Evolutionary conservation across 2,329 filamentous ascomycete species (phyloP).

Genomic region (Colletotrichum caudatum): DNA sequence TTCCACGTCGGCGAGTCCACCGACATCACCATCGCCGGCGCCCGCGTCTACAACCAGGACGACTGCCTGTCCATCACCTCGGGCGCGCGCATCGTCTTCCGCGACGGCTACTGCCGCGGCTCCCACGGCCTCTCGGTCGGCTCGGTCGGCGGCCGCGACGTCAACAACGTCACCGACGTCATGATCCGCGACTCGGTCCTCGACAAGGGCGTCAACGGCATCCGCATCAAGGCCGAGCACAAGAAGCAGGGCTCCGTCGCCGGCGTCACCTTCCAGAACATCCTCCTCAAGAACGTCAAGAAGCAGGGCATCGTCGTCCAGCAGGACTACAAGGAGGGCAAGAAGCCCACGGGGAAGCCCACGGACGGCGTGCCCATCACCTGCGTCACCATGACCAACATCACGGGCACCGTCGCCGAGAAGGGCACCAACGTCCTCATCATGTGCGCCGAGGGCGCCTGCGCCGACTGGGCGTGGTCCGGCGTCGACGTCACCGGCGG

Average conservation of each 20-base stretch:
- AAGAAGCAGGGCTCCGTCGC: slow-evolving; percentile 58
- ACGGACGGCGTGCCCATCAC: slow-evolving; percentile 66
- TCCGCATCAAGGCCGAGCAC: slow-evolving; percentile 57
- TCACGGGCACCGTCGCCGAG: slow-evolving; percentile 58
- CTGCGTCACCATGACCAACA: slow-evolving; percentile 57
- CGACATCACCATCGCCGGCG: slow-evolving; percentile 64
- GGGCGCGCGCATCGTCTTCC: slow-evolving; percentile 61
- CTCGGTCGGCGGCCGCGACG: slow-evolving; percentile 59
- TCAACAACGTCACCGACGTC: slow-evolving; percentile 67
- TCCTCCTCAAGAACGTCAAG: slow-evolving; percentile 56
- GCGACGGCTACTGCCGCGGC: slow-evolving; percentile 57
- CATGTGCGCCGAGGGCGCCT: slow-evolving; percentile 64
- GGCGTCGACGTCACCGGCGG: slow-evolving; percentile 64
- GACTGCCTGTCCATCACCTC: slow-evolving; percentile 71
- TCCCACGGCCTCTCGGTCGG: slow-evolving; percentile 59
- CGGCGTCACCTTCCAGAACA: slow-evolving; percentile 58
- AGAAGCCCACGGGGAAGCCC: slow-evolving; percentile 55
- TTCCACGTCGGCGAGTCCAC: slow-evolving; percentile 66
- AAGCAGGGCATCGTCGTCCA: slow-evolving; percentile 57
- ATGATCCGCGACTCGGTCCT: slow-evolving; percentile 63
- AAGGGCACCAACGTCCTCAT: slow-evolving; percentile 61
- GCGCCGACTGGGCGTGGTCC: slow-evolving; percentile 66
- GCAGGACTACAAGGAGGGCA: slow-evolving; percentile 62
- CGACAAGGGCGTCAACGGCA: slow-evolving; percentile 47
- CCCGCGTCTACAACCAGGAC: slow-evolving; percentile 70